Base-by-base conservation (phyloP, 148 eudicot species). In the Agrostemma githago region DNA sequence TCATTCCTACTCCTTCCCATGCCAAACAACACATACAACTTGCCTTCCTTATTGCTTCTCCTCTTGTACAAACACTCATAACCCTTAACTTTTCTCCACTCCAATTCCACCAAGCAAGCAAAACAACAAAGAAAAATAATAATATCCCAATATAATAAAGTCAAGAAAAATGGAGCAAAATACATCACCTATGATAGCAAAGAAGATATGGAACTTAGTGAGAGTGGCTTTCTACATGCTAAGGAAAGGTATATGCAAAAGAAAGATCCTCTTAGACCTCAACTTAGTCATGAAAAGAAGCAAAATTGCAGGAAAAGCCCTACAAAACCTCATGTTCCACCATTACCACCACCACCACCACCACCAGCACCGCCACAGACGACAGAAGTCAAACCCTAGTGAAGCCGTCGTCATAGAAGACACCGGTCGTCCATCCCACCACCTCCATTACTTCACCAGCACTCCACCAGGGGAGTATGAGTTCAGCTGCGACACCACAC, bases 401-500 rank as follows among this genome's bases (percentile, higher is more conserved):
- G 34, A 20, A 5, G 5, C 54, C 66, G 44, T 56, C 66, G 44
- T 56, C 58, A 41, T 40, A 17, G 0, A 53, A 11, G 40, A 26
- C n/a, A n/a, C n/a, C n/a, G n/a, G n/a, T n/a, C n/a, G 20, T 57
- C 69, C 44, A 41, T 59, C 37, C 40, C 65, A 61, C n/a, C n/a
- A n/a, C 64, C 64, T 61, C 26, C 64, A n/a, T 5, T 59, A n/a
- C 7, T 19, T 59, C 62, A 4, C 2, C 20, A 38, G 17, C 38
- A 14, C 41, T 17, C 67, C 20, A 15, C 44, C 44, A 3, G 70
- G 72, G 40, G 90, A 90, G 74, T 90, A 84, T 86, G 98, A 90
- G 79, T 87, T 93, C 85, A 93, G 96, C 80, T 93, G 98, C 83
- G 86, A 82, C 44, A 83, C 78, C 83, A 88, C 84, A 63, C 97